Percentiles rank a stretch among this genome's conserved stretches.
These are phyloP conservation scores for Amborella trichopoda DNA, from an alignment of 164 flowering plant genomes.

Conservation along the genomic window DNA sequence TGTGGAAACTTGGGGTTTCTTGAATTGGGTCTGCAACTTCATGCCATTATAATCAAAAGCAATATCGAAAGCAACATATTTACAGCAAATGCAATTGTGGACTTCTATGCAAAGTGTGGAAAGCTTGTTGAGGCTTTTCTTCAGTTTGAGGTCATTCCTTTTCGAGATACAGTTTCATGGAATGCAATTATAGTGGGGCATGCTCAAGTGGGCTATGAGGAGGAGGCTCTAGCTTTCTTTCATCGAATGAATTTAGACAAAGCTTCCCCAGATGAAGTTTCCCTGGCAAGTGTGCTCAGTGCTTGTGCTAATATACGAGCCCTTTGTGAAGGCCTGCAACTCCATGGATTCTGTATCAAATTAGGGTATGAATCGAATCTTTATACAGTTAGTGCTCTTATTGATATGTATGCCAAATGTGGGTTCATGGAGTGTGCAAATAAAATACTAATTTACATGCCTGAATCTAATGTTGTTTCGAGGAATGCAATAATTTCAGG, in stretches of 20 bases:
- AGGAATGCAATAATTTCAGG: constrained; percentile 79
- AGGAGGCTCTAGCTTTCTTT: constrained; percentile 54
- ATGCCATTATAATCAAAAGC: constrained; percentile 56
- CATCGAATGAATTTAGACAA: constrained; percentile 39
- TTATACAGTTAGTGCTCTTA: constrained; percentile 69
- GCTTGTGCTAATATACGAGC: constrained; percentile 60
- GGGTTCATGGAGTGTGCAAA: constrained; percentile 37
- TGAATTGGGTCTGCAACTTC: constrained; percentile 57
- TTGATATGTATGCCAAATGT: constrained; percentile 88
- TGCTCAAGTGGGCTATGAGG: constrained; percentile 55
- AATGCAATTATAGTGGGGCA: constrained; percentile 84
- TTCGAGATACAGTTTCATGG: constrained; percentile 73
- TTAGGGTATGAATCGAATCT: constrained; percentile 49
- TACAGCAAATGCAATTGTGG: constrained; percentile 77
- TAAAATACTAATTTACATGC: constrained; percentile 37
- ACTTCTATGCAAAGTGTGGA: constrained; percentile 88
- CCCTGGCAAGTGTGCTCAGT: constrained; percentile 67
- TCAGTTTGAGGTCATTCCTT: constrained; percentile 47
- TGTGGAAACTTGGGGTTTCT: constrained; percentile 43
- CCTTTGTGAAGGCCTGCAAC: constrained; percentile 38
- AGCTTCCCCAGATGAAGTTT: constrained; percentile 60
- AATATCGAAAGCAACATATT: constrained; percentile 39
- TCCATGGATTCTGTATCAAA: constrained; percentile 54
- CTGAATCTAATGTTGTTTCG: constrained; percentile 45
- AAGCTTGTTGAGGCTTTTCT: constrained; percentile 47